These are phyloP conservation scores for Hanseniaspora pseudoguilliermondii DNA, from an alignment of 805 yeast species.

Conservation along the genomic window DNA sequence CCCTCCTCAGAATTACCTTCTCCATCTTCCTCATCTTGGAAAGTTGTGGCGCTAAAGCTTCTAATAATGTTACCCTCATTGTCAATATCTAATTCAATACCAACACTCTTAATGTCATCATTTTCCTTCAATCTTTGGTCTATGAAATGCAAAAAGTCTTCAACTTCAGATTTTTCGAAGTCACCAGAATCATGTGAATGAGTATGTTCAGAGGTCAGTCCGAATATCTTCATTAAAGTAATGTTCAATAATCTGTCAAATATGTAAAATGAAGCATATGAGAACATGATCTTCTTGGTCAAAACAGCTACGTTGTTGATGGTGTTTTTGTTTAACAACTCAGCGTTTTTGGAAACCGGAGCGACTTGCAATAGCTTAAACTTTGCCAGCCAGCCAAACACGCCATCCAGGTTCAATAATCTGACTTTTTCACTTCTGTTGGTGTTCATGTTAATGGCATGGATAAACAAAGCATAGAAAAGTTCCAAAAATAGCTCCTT, in stretches of 20 bases:
- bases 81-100: slow-evolving; percentile 8
- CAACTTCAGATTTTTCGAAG: background rate
- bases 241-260: slow-evolving; percentile 9
- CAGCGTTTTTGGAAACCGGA: background rate
- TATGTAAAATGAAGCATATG: background rate
- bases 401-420: background rate
- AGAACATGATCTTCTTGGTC: slow-evolving; percentile 8
- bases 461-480: slow-evolving; percentile 6
- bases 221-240: background rate
- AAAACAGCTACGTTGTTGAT: slow-evolving; percentile 1
- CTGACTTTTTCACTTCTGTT: background rate
- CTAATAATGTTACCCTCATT: background rate
- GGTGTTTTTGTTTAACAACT: background rate
- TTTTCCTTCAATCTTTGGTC: background rate
- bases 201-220: background rate
- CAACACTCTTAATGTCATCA: slow-evolving; percentile 2
- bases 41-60: slow-evolving; percentile 5
- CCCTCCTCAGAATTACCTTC: background rate
- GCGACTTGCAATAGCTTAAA: background rate
- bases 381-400: background rate
- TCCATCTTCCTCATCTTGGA: background rate
- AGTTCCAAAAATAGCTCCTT: slow-evolving; percentile 9
- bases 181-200: slow-evolving; percentile 1
- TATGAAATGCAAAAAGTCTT: background rate
- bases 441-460: slow-evolving; percentile 1